Conservation (phyloP, 495 filamentous ascomycete species). For the Patellaria atrata region DNA sequence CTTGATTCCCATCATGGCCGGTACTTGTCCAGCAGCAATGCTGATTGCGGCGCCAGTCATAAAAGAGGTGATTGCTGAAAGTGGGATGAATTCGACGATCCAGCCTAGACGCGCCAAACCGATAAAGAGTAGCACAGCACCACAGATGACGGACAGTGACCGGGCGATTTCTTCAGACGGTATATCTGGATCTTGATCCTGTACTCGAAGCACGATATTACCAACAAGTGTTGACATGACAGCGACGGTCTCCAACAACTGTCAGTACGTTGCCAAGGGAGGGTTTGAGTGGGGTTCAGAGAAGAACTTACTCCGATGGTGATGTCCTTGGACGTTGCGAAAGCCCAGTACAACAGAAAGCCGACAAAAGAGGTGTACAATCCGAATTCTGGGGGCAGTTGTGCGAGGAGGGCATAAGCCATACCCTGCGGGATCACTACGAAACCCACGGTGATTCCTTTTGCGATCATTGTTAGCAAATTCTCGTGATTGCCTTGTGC, state of each 20-base stretch:
- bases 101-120: constrained; percentile 70
- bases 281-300: background rate
- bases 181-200: constrained; percentile 42
- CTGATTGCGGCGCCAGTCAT: constrained; percentile 95
- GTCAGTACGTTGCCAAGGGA: constrained; percentile 1
- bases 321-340: constrained; percentile 97
- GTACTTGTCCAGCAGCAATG: constrained; percentile 75
- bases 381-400: constrained; percentile 64
- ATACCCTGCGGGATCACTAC: constrained; percentile 95
- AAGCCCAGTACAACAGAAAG: constrained; percentile 92
- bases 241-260: constrained; percentile 58
- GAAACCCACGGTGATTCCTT: constrained; percentile 83
- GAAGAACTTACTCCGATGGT: constrained; percentile 69
- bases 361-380: constrained; percentile 97
- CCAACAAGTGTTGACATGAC: constrained; percentile 88
- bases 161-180: constrained; percentile 53
- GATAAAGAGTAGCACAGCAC: constrained; percentile 65
- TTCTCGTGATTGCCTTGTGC: background rate
- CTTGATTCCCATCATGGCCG: constrained; percentile 66
- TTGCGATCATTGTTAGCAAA: constrained; percentile 1
- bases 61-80: constrained; percentile 84
- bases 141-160: constrained; percentile 62
- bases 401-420: constrained; percentile 83
- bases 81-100: constrained; percentile 90
- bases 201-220: constrained; percentile 53